Percentiles rank a stretch among this genome's conserved stretches.
Evolutionary conservation across 2,329 filamentous ascomycete genomes (phyloP).

Genomic region (Fonsecaea nubica): DNA sequence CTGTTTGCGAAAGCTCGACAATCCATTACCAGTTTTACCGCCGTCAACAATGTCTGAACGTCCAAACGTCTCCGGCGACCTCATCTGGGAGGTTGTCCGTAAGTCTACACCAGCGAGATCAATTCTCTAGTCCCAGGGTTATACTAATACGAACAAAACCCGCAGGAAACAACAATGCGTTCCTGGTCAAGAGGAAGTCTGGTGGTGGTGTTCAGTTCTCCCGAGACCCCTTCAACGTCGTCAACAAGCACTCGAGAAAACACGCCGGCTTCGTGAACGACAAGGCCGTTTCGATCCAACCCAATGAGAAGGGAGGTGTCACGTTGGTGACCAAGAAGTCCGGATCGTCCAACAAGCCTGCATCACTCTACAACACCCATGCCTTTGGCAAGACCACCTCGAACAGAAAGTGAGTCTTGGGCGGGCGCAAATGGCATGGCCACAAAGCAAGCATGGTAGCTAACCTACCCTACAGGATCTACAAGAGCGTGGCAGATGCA

Average conservation of each 20-base stretch:
- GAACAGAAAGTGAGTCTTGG: constrained; percentile 74
- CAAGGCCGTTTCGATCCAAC: constrained; percentile 85
- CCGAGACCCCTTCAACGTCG: constrained; percentile 90
- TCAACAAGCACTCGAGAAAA: constrained; percentile 91
- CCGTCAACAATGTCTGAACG: constrained; percentile 51
- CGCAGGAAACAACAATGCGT: constrained; percentile 84
- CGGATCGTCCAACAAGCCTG: constrained; percentile 74
- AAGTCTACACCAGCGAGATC: constrained; percentile 56
- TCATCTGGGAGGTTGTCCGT: constrained; percentile 96
- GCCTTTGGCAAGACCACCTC: constrained; percentile 75
- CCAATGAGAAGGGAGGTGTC: constrained; percentile 77
- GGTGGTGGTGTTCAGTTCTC: constrained; percentile 87
- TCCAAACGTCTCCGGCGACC: constrained; percentile 83
- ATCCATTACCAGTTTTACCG: constrained; percentile 17
- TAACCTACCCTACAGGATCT: constrained; percentile 66
- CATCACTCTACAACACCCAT: constrained; percentile 67
- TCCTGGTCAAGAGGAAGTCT: constrained; percentile 85
- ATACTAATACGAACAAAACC: constrained; percentile 15
- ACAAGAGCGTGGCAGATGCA: constrained; percentile 82
- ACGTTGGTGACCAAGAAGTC: constrained; percentile 83
- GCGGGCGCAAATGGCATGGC: neutral
- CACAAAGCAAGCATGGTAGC: constrained; percentile 35
- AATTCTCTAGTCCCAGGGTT: neutral
- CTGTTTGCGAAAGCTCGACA: constrained; percentile 2
- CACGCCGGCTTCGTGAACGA: constrained; percentile 91